Conservation (phyloP, 768 basidiomycete species). For the Tricholoma sp. region DNA sequence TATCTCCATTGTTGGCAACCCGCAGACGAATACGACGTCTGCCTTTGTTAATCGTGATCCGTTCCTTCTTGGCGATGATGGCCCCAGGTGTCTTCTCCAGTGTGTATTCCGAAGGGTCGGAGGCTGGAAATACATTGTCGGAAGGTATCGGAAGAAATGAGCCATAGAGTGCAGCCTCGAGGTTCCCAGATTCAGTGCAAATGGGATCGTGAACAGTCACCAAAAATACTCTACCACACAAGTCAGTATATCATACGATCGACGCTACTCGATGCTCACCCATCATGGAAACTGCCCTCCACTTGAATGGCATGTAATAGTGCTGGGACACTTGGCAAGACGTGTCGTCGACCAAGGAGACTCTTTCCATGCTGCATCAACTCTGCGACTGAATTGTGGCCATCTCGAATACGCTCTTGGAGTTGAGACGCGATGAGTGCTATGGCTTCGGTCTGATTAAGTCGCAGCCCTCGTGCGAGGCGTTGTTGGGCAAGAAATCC, state of each 20-base stretch:
- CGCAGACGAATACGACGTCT: conserved; percentile 61
- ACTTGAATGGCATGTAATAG: conserved; percentile 87
- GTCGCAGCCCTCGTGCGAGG: conserved; percentile 83
- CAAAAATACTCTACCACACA: conserved; percentile 68
- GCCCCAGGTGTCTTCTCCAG: conserved; percentile 67
- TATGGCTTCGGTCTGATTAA: conserved; percentile 85
- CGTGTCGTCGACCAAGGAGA: conserved; percentile 83
- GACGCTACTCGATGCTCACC: conserved; percentile 40
- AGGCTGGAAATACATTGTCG: conserved; percentile 55
- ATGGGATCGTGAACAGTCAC: conserved; percentile 97
- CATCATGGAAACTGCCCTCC: conserved; percentile 87
- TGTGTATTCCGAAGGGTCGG: conserved; percentile 43
- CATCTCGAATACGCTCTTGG: conserved; percentile 94
- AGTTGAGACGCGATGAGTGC: conserved; percentile 90
- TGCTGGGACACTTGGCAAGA: conserved; percentile 72
- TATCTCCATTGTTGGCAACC: conserved; percentile 88
- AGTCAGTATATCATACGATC: neutral
- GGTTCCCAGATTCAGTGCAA: conserved; percentile 73
- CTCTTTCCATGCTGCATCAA: conserved; percentile 93
- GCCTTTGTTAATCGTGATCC: conserved; percentile 73
- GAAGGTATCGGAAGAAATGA: conserved; percentile 86
- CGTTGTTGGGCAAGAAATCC: conserved; percentile 92
- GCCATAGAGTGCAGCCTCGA: conserved; percentile 85
- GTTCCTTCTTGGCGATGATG: conserved; percentile 57
- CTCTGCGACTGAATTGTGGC: conserved; percentile 74